Conservation (phyloP, 345 rosid genomes). For the Ailanthus altissimus region DNA sequence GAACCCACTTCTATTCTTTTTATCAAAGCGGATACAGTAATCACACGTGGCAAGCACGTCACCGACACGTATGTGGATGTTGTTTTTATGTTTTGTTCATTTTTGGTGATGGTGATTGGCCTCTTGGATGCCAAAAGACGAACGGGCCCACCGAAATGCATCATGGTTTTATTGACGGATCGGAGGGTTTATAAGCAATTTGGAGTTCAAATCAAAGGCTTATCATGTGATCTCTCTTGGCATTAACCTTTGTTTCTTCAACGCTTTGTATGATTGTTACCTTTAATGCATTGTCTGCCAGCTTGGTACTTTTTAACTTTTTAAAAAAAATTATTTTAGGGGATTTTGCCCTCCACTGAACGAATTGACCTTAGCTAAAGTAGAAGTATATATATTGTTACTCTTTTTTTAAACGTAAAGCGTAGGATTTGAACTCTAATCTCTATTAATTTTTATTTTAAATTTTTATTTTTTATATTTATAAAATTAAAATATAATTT, state of each 20-base stretch:
- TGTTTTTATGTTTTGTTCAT: slow-evolving; percentile 4
- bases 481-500: too few relatives aligned
- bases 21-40: not conserved
- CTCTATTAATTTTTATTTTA: too few relatives aligned
- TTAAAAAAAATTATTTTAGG: too few relatives aligned
- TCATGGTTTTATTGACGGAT: slow-evolving; percentile 1
- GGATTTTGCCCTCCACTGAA: too few relatives aligned
- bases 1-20: not conserved
- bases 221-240: slow-evolving; percentile 1
- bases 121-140: not conserved
- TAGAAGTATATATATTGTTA: too few relatives aligned
- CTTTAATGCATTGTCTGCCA: too few relatives aligned
- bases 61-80: slow-evolving; percentile 26
- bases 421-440: too few relatives aligned
- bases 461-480: too few relatives aligned
- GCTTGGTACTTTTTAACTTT: too few relatives aligned
- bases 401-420: too few relatives aligned
- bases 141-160: not conserved
- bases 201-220: not conserved
- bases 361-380: too few relatives aligned
- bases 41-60: slow-evolving; percentile 14
- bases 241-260: not conserved
- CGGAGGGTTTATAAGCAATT: not conserved
- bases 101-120: slow-evolving; percentile 14
- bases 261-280: not conserved